Evolutionary conservation across 805 yeast species (phyloP).

Genomic region (Suhomyces kilbournensis): DNA sequence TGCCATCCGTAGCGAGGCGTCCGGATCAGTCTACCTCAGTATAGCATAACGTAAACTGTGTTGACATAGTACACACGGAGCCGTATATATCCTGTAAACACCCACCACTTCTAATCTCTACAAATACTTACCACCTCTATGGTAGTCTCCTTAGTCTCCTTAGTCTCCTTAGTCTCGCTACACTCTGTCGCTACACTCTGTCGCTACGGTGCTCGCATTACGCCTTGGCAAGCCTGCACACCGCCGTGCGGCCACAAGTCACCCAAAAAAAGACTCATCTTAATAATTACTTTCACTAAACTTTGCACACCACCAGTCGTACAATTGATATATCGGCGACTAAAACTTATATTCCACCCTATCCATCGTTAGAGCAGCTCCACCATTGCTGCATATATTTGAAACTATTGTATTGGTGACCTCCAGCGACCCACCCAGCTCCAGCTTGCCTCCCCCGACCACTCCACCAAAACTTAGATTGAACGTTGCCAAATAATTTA

Average conservation of each 20-base stretch:
- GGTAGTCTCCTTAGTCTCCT: no score
- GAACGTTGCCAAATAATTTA: background rate
- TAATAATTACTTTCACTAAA: background rate
- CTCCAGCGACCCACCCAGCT: background rate
- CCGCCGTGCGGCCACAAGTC: constrained; percentile 1
- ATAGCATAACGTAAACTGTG: no score
- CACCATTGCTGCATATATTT: background rate
- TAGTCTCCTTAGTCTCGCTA: no score
- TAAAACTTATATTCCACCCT: background rate
- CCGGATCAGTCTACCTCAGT: background rate
- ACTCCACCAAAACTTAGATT: background rate
- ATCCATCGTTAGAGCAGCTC: background rate
- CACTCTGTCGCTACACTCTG: no score
- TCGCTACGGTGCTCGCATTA: no score
- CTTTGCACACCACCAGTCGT: background rate
- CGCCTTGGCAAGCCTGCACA: no score
- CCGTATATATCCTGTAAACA: no score
- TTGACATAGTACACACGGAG: no score
- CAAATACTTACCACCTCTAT: no score
- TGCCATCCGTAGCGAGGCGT: background rate
- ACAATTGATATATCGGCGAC: background rate
- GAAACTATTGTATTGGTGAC: background rate
- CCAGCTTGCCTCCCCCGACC: background rate
- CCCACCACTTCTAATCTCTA: no score
- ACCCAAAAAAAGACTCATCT: background rate